Evolutionary conservation across 1,284 basidiomycete species (phyloP), one percentile per base, ranked within the genome.

Genomic region (Apiotrichum laibachii): DNA sequence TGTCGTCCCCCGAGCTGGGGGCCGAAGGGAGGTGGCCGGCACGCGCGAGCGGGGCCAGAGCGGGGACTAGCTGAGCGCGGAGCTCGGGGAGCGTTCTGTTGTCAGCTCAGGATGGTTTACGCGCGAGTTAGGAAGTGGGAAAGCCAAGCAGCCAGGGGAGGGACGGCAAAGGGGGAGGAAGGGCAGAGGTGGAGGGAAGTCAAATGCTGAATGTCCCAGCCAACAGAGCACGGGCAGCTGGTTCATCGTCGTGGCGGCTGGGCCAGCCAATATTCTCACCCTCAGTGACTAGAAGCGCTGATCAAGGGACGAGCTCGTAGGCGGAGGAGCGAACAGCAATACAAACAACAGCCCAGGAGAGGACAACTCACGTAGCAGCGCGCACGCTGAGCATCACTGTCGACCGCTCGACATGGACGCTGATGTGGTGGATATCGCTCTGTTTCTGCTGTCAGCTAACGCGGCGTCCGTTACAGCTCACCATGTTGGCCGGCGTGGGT

Each of bases 301-400:
- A 31, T 31, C 26, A 7, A 7, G 26, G 4, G 4, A 7, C 26
- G 26, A 46, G 7, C 19, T 2, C 6, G 40, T 16, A 15, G 10
- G 16, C 40, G 16, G 4, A 10, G 19, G 7, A 15, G 12, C 10
- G 15, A n/a, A 1, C 39, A 7, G 11, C 22, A 42, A 4, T 10
- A 5, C 19, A 47, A 26, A 34, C 26, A 26, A 45, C n/a, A n/a
- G 6, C 16, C 5, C 2, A 8, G 12, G 33, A 15, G 10, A n/a
- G 11, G 22, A 5, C 5, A 2, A 67, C 71, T 61, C 37, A 75
- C 75, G 72, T 73, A 21, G 67, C 63, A 13, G 59, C 64, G 5
- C 72, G 68, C 7, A 77, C 58, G 21, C 69, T 72, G 39, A 77
- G 68, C 26, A 75, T 62, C 42, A 76, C 66, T 16, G 69, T 64